Base-by-base conservation (phyloP, 2,329 filamentous ascomycete genomes). In the Didymella lethalis region DNA sequence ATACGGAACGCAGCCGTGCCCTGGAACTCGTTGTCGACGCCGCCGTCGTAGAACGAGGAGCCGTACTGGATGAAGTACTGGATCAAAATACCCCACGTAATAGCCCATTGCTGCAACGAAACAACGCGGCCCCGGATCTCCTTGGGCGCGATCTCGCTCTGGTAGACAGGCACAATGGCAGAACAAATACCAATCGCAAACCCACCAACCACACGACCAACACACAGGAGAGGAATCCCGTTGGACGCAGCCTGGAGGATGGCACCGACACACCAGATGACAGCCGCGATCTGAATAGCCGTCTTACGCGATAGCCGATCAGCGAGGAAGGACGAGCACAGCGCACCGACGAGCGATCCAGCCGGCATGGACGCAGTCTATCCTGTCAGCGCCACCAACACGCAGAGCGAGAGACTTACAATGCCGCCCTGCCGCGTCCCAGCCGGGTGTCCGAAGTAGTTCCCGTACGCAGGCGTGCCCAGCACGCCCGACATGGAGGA, bases 161-260 rank as follows among this genome's bases (percentile, higher is more conserved):
- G 93, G 75, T 96, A 97, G 45, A 97, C 90, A 0, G 93, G 93
- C 1, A 97, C 92, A 66, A 97, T 96, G 47, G 93, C 94, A 0
- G 93, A 96, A 46, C 96, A 83, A 73, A 93, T 90, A 76, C 93
- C 93, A 59, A 97, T 92, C 41, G 92, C 91, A 8, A 96, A 80
- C 79, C 93, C 93, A 56, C 91, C 92, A 75, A 95, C 85, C 63
- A 96, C 88, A 77, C 93, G 88, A 34, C 75, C 75, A 32, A 77
- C 72, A 68, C 86, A 84, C 61, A 79, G 73, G 31, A 77, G 70
- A 48, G 72, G 65, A 11, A 79, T 63, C 52, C 77, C 76, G 41
- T 79, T 78, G n/a, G 75, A 57, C 10, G 74, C 71, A 36, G 74
- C 71, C 58, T 78, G 76, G 50, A 77, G 68, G 47, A 78, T 72